A percentile compares a stretch with the other conserved stretches of the same genome.
Conservation (phyloP, 768 basidiomycete genomes). For the Botryobasidium botryosum region DNA sequence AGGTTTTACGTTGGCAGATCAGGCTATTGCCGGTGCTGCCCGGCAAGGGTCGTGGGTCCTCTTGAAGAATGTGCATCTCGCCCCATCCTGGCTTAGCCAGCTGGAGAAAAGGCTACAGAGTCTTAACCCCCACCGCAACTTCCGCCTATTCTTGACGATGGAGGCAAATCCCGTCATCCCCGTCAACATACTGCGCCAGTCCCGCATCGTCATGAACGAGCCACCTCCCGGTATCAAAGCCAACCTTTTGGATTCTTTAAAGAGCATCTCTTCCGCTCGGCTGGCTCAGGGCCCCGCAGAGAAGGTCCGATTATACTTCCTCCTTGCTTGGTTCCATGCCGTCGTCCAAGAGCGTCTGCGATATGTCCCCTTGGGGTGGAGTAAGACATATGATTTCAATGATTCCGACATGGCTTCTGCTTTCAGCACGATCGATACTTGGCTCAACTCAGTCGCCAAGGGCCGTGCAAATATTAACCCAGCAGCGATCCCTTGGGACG, state of each 20-base stretch:
- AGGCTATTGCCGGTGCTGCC: conserved; percentile 84
- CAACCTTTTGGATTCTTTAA: conserved; percentile 80
- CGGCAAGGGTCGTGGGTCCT: conserved; percentile 93
- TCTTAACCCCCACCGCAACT: conserved; percentile 70
- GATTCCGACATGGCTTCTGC: conserved; percentile 95
- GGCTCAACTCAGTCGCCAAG: conserved; percentile 65
- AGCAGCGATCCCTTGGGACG: conserved; percentile 83
- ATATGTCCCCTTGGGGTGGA: conserved; percentile 94
- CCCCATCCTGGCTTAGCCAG: conserved; percentile 88
- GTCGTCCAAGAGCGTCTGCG: conserved; percentile 92
- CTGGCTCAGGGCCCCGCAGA: conserved; percentile 79
- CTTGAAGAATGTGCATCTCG: conserved; percentile 93
- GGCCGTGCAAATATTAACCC: conserved; percentile 89
- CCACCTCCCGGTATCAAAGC: conserved; percentile 95
- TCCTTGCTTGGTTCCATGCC: conserved; percentile 98
- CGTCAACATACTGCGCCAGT: conserved; percentile 91
- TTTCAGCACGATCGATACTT: conserved; percentile 78
- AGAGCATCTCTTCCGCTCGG: conserved; percentile 50
- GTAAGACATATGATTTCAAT: conserved; percentile 95
- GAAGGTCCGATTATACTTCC: conserved; percentile 84
- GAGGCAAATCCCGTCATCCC: conserved; percentile 90
- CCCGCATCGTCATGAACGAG: conserved; percentile 96
- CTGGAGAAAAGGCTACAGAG: conserved; percentile 94
- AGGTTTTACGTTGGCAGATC: conserved; percentile 90
- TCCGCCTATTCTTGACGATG: conserved; percentile 97